Evolutionary conservation across 371 early-diverging fungal species (phyloP), one percentile per base, ranked within the genome.

Genomic region (Circinella minor): DNA sequence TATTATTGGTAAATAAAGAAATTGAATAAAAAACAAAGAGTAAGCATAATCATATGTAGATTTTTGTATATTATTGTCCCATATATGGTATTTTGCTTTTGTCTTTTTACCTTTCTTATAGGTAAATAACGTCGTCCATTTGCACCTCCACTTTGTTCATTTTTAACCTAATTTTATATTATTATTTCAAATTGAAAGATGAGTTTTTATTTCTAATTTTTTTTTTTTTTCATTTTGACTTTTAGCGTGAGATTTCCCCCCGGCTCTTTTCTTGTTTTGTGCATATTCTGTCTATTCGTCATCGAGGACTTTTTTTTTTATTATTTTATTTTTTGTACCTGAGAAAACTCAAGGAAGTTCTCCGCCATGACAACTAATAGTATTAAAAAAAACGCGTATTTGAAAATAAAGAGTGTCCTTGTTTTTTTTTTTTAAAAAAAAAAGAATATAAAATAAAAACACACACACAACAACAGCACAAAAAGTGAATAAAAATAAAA

Each of bases 341-440:
- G 65, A 51, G 65, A 49, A 65, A 51, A 65, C 48, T 48, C 65
- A 54, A 51, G 51, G 54, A 54, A 20, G 37, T 65, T 65, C 49
- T 65, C 65, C 48, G 65, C 36, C 65, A 65, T 65, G 49, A 37
- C 57, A 57, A 27, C 27, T n/a, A 17, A 55, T n/a, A 55, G 18
- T 15, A n/a, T 15, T 17, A 57, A 57, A 27, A 57, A 34, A 34
- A 27, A 57, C 18, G 43, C 43, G 57, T 17, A 57, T 34, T 4
- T n/a, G 6, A 57, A 34, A 5, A 57, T 11, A 10, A 57, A 18
- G 36, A n/a, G 81, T 79, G 70, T 77, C 27, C 27, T 27, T 27
- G 27, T 27, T 27, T 27, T 27, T 77, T 65, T 79, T 79, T 51
- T 4, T 5, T 4, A 49, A 36, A 17, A 11, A 14, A 36, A 65